Conservation (phyloP, 148 eudicot genomes). For the Pouteria glomerata region DNA sequence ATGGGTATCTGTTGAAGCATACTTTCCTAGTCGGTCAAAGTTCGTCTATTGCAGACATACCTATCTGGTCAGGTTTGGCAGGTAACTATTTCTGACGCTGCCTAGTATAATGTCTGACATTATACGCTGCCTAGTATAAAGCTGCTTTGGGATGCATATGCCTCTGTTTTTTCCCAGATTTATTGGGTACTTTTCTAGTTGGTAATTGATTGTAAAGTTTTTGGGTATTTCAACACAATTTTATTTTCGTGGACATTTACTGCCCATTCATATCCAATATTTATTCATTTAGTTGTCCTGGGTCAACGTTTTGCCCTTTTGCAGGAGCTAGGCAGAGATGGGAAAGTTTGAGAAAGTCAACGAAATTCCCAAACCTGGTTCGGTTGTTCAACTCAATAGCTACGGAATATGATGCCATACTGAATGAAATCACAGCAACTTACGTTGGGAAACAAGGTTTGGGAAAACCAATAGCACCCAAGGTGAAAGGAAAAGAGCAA, state of each 20-base stretch:
- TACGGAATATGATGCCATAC: conserved; percentile 40
- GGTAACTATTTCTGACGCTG: conserved; percentile 33
- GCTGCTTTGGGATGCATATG: no score
- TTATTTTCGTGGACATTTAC: no score
- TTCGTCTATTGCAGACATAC: conserved; percentile 74
- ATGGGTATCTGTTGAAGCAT: conserved; percentile 48
- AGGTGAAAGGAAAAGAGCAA: conserved; percentile 51
- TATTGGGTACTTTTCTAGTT: no score
- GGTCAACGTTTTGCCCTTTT: conserved; percentile 7
- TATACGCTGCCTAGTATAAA: no score
- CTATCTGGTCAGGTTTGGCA: conserved; percentile 80
- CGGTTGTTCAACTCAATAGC: conserved; percentile 76
- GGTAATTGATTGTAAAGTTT: no score
- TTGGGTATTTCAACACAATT: no score
- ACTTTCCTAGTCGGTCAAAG: conserved; percentile 74
- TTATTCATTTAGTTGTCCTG: background rate
- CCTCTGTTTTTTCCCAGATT: no score
- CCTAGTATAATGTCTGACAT: background rate
- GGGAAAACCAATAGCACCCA: conserved; percentile 41
- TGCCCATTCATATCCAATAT: no score
- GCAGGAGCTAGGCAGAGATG: conserved; percentile 79
- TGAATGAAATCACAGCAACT: conserved; percentile 38
- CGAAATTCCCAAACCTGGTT: conserved; percentile 73
- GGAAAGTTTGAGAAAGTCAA: conserved; percentile 90
- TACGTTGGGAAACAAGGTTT: conserved; percentile 52